Base-by-base conservation (phyloP, 2,329 filamentous ascomycete species). In the Alternaria triticimaculans region DNA sequence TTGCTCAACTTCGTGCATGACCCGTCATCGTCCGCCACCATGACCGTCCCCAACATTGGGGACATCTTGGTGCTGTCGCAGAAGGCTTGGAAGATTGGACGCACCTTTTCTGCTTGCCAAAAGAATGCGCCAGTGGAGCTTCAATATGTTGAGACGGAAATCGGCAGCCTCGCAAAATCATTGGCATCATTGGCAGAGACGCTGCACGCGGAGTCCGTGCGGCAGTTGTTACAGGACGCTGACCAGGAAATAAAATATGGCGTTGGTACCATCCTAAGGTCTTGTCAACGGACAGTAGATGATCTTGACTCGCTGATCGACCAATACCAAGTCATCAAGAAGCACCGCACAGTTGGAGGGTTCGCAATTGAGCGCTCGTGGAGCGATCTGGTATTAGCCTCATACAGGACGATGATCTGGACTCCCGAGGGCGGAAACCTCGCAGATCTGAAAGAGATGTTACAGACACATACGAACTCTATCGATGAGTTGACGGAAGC, bases 21-120 rank as follows among this genome's bases (percentile, higher is more conserved):
- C 58, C 44, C 55, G 5, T 28, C 46, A 30, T 23, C 37, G 7
- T 43, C 44, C 50, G 43, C 58, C 60, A 68, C 58, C 25, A 80
- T 79, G 77, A 59, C 74, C 55, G 71, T 77, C 63, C 77, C 76
- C 60, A 80, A 66, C 26, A 73, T 78, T 62, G 82, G 82, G 60
- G 82, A 84, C 72, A 81, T 84, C 20, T 68, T 84, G 44, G 81
- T 82, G 78, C 76, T 84, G 15, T 83, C 81, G 6, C 82, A 84
- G 68, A 76, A 80, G 45, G 82, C 82, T 21, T 84, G 82, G 82
- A 82, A 79, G 64, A 80, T 82, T 44, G 82, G 81, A 25, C 72
- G 81, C 54, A 79, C 82, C 2, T 85, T 84, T 68, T 79, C 77
- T 6, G 73, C 82, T 20, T 80, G 80, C 25, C 77, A 79, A 30